phyloP scores from a whole-genome alignment of 495 filamentous ascomycete genomes.

The Parathielavia appendiculata region DNA sequence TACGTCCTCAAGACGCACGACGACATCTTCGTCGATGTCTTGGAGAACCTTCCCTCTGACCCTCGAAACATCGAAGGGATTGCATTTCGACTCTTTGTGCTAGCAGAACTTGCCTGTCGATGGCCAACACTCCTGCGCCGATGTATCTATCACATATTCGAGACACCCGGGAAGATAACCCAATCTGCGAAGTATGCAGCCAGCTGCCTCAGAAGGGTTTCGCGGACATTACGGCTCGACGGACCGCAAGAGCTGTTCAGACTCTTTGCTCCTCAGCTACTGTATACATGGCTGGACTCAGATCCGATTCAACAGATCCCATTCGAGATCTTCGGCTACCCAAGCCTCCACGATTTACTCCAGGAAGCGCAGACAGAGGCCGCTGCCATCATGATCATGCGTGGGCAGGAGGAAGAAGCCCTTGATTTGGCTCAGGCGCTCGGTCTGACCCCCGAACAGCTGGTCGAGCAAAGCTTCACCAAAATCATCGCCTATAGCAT shows the following conservation, averaged over 20 bases:
- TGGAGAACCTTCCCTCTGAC: constrained; percentile 66
- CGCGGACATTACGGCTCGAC: constrained; percentile 56
- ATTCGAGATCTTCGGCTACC: constrained; percentile 75
- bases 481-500: constrained; percentile 81
- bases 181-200: constrained; percentile 62
- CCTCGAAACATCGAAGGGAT: constrained; percentile 73
- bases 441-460: constrained; percentile 47
- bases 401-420: constrained; percentile 60
- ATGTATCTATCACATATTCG: constrained; percentile 88
- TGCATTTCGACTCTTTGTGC: constrained; percentile 70
- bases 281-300: constrained; percentile 81
- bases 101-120: constrained; percentile 65
- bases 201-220: constrained; percentile 61
- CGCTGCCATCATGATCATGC: constrained; percentile 79
- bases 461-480: constrained; percentile 65
- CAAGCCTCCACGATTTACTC: constrained; percentile 62
- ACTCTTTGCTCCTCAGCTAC: constrained; percentile 86
- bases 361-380: constrained; percentile 71
- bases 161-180: constrained; percentile 67
- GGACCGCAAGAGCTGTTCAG: constrained; percentile 66
- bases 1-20: constrained; percentile 77
- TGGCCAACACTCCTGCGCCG: constrained; percentile 80
- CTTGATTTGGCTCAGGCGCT: constrained; percentile 54
- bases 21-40: constrained; percentile 70
- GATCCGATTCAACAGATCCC: constrained; percentile 64